Evolutionary conservation across 768 basidiomycete species (phyloP).

Genomic region (Boletus subcaerulescens): DNA sequence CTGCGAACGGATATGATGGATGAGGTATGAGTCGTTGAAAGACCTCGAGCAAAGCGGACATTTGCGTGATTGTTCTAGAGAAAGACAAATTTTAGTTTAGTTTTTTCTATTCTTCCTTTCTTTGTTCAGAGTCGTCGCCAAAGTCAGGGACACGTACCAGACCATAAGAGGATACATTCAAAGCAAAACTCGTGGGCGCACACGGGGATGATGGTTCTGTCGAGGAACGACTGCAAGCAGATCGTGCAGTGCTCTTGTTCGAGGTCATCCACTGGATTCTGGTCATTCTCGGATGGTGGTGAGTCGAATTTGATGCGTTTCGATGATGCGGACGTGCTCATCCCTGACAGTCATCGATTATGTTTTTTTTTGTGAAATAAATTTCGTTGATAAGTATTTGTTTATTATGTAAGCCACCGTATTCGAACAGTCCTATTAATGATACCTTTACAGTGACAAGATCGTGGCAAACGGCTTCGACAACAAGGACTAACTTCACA

Average conservation of each 20-base stretch:
- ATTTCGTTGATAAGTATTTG: too few relatives aligned
- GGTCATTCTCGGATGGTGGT: too few relatives aligned
- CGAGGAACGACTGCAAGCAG: constrained; percentile 73
- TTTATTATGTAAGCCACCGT: too few relatives aligned
- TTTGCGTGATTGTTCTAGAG: constrained; percentile 67
- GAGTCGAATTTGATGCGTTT: too few relatives aligned
- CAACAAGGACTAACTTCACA: too few relatives aligned
- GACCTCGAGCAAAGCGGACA: constrained; percentile 73
- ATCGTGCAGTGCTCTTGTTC: constrained; percentile 66
- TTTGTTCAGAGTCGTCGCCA: not conserved
- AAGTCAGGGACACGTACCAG: constrained; percentile 47
- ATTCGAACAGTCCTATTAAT: too few relatives aligned
- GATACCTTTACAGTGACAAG: too few relatives aligned
- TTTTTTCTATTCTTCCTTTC: not conserved
- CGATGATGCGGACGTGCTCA: too few relatives aligned
- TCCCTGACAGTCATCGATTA: too few relatives aligned
- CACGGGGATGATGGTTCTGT: constrained; percentile 76
- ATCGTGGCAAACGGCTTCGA: too few relatives aligned
- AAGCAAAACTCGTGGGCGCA: constrained; percentile 96
- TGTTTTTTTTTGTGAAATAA: too few relatives aligned
- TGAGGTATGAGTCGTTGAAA: constrained; percentile 66
- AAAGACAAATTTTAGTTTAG: not conserved
- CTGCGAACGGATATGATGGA: constrained; percentile 74
- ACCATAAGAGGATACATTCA: constrained; percentile 85
- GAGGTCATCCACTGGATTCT: not conserved